A percentile compares a stretch with the other conserved stretches of the same genome.
phyloP scores from a whole-genome alignment of 2,329 filamentous ascomycete species.

The Thielaviopsis ethacetica region DNA sequence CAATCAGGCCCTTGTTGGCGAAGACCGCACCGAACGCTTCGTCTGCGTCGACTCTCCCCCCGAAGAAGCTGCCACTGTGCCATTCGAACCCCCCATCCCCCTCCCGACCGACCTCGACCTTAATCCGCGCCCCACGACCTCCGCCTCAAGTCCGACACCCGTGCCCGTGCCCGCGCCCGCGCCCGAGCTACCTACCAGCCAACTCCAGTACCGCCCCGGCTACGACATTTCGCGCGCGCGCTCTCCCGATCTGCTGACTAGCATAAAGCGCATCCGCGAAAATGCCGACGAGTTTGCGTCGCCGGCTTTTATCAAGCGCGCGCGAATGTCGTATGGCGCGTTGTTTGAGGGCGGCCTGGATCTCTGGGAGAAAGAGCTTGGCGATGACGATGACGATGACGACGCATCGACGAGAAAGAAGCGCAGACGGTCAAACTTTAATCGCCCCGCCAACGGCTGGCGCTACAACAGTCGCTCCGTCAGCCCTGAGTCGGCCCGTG shows the following conservation, averaged over 20 bases:
- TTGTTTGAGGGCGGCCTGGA: conserved; percentile 48
- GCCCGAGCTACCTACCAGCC: conserved; percentile 2
- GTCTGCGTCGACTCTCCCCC: conserved; percentile 33
- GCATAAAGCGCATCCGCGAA: conserved; percentile 14
- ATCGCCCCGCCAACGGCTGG: conserved; percentile 54
- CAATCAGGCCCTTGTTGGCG: conserved; percentile 4
- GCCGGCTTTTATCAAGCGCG: conserved; percentile 63
- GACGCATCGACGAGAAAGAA: conserved; percentile 36
- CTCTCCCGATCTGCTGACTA: not conserved
- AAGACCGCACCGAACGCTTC: conserved; percentile 19
- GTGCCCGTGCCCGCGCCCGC: conserved; percentile 12
- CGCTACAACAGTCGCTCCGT: conserved; percentile 54
- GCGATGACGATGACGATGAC: not conserved
- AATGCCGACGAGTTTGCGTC: conserved; percentile 48
- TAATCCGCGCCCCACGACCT: conserved; percentile 6
- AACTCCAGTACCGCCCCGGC: not conserved
- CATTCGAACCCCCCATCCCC: conserved; percentile 13
- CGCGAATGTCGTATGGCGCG: conserved; percentile 51
- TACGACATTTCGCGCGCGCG: not conserved
- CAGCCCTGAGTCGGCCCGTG: conserved; percentile 45
- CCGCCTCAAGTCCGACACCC: conserved; percentile 12
- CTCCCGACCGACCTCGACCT: conserved; percentile 5
- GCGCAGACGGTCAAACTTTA: conserved; percentile 17
- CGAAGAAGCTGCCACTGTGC: conserved; percentile 13
- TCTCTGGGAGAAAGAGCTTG: conserved; percentile 48